phyloP scores from a whole-genome alignment of 2,329 filamentous ascomycete genomes.

The Neopestalotiopsis sp. region DNA sequence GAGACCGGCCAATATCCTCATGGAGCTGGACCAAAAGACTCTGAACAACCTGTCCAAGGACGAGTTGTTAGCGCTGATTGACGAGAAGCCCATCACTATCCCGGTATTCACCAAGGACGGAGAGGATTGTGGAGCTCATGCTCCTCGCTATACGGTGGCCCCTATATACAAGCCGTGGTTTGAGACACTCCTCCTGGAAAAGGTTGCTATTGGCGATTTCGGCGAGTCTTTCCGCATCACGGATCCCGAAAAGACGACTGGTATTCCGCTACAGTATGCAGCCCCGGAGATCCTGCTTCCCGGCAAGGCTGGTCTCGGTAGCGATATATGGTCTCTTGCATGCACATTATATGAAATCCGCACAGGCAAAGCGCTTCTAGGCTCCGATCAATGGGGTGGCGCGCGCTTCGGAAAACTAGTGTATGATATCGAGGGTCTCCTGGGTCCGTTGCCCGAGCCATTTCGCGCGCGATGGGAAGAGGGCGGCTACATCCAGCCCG shows the following conservation, averaged over 20 bases:
- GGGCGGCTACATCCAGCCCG: not conserved
- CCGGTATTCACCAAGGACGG: not conserved
- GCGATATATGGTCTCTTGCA: conserved; percentile 3
- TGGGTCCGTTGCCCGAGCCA: conserved; percentile 8
- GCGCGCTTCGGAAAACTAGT: not conserved
- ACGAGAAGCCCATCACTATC: not conserved
- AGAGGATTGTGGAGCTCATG: not conserved
- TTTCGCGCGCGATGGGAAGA: conserved; percentile 6
- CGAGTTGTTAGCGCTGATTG: not conserved
- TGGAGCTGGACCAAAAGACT: conserved; percentile 1
- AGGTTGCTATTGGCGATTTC: not conserved
- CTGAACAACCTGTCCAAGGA: conserved; percentile 1
- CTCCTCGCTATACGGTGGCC: not conserved
- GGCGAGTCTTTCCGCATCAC: not conserved
- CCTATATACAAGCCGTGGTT: not conserved
- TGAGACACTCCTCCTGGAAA: not conserved
- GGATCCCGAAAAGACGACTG: not conserved
- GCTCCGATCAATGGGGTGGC: not conserved
- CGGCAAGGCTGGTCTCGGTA: not conserved
- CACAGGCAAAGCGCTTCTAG: not conserved
- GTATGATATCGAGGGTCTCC: conserved; percentile 7
- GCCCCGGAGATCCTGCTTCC: not conserved
- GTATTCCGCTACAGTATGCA: not conserved
- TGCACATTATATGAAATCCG: not conserved
- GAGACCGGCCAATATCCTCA: conserved; percentile 12